Evolutionary conservation across 805 yeast species (phyloP).

Genomic region (Sugiyamaella chiloensis): DNA sequence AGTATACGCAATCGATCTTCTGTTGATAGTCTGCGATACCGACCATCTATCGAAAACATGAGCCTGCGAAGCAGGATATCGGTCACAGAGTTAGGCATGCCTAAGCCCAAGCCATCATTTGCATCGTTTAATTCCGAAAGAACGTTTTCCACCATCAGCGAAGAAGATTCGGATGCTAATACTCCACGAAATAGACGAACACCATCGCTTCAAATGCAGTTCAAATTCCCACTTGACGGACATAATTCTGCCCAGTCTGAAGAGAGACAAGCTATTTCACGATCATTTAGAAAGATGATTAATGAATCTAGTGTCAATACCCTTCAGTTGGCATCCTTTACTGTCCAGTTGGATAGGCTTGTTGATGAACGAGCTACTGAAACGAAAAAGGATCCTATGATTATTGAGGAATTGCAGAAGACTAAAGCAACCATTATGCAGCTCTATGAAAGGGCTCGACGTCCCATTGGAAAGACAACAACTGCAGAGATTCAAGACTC

Average conservation of each 20-base stretch:
- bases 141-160: slow-evolving; percentile 1
- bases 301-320: slow-evolving; percentile 29
- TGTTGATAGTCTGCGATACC: not conserved
- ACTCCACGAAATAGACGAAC: not conserved
- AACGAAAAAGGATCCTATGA: not conserved
- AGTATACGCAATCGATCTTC: slow-evolving; percentile 2
- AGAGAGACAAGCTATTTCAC: slow-evolving; percentile 9
- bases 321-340: slow-evolving; percentile 33
- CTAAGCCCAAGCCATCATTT: slow-evolving; percentile 1
- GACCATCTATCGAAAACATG: no score
- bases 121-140: not conserved
- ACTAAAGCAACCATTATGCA: slow-evolving; percentile 12
- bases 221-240: slow-evolving; percentile 6
- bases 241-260: slow-evolving; percentile 6
- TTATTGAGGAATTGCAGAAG: slow-evolving; percentile 2
- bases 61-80: slow-evolving; percentile 2
- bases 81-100: slow-evolving; percentile 10
- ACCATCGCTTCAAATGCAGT: slow-evolving; percentile 9
- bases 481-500: not conserved
- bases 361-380: slow-evolving; percentile 10
- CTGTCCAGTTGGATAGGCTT: slow-evolving; percentile 30
- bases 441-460: slow-evolving; percentile 18
- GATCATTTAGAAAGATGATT: slow-evolving; percentile 13
- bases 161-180: not conserved
- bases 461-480: not conserved